A percentile compares a stretch with the other conserved stretches of the same genome.
These are phyloP conservation scores for Marasmius tenuissimus DNA, from an alignment of 1,284 basidiomycete genomes.

Conservation along the genomic window DNA sequence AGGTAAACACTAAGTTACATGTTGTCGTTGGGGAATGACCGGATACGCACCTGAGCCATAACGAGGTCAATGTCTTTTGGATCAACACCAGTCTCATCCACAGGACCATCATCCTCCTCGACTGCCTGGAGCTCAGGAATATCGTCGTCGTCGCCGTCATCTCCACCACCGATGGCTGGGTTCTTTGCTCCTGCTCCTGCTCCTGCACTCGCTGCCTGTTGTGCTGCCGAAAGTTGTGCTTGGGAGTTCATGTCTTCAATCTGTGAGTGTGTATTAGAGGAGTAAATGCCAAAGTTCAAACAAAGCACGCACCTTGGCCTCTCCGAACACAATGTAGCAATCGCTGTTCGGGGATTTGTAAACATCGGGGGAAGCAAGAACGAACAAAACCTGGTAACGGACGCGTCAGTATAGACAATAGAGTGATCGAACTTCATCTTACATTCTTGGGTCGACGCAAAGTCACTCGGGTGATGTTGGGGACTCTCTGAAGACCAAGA, in stretches of 20 bases:
- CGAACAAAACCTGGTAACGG: conserved; percentile 76
- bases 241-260: conserved; percentile 91
- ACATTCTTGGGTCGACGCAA: conserved; percentile 94
- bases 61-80: conserved; percentile 96
- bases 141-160: conserved; percentile 65
- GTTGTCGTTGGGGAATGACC: neutral
- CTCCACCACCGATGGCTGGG: conserved; percentile 38
- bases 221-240: conserved; percentile 81
- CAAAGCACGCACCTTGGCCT: conserved; percentile 78
- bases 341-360: conserved; percentile 98
- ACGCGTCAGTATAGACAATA: neutral
- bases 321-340: conserved; percentile 98
- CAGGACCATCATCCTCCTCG: conserved; percentile 71
- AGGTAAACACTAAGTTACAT: conserved; percentile 7
- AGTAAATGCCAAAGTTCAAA: neutral
- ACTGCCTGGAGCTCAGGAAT: conserved; percentile 80
- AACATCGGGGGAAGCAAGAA: conserved; percentile 92
- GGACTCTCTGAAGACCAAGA: conserved; percentile 89
- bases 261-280: conserved; percentile 33
- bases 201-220: conserved; percentile 71
- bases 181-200: conserved; percentile 44
- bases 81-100: conserved; percentile 84
- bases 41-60: conserved; percentile 72
- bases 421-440: conserved; percentile 25
- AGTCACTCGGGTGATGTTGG: conserved; percentile 93